A percentile compares a stretch with the other conserved stretches of the same genome.
These are phyloP conservation scores for Zymoseptoria tritici DNA, from an alignment of 2,329 filamentous ascomycete species.

Conservation along the genomic window DNA sequence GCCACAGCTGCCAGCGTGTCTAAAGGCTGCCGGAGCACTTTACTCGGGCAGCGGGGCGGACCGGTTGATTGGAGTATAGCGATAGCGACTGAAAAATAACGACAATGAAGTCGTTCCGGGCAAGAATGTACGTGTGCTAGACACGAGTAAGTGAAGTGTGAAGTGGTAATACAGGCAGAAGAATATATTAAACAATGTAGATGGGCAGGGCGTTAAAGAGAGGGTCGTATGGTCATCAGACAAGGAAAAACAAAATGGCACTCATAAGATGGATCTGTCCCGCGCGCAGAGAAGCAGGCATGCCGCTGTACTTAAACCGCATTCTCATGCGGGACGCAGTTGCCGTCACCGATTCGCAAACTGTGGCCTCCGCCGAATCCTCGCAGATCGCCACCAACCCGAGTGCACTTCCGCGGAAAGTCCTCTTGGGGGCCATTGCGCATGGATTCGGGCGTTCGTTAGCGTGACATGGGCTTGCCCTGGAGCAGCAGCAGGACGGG, in stretches of 20 bases:
- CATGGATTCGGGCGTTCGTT: neutral
- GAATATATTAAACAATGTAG: slow-evolving; percentile 11
- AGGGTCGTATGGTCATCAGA: slow-evolving; percentile 15
- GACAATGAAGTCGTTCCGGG: slow-evolving; percentile 3
- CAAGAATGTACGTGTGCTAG: neutral
- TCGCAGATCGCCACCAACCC: slow-evolving; percentile 20
- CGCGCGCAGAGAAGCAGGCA: slow-evolving; percentile 10
- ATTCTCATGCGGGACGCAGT: slow-evolving; percentile 4
- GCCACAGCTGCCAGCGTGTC: slow-evolving; percentile 45
- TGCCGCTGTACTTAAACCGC: slow-evolving; percentile 16
- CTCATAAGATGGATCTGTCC: slow-evolving; percentile 6
- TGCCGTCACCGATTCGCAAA: slow-evolving; percentile 8
- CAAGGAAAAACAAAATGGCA: slow-evolving; percentile 9
- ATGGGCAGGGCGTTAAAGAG: slow-evolving; percentile 15
- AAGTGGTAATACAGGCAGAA: neutral
- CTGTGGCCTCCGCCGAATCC: slow-evolving; percentile 15
- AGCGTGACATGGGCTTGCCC: slow-evolving; percentile 20
- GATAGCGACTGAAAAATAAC: slow-evolving; percentile 17
- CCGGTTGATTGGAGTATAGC: slow-evolving; percentile 32
- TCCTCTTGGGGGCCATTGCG: neutral
- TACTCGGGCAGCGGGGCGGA: slow-evolving; percentile 42
- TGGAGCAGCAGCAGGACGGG: slow-evolving; percentile 9
- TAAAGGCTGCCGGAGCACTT: slow-evolving; percentile 45
- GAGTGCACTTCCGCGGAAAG: neutral
- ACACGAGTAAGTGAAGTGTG: neutral